phyloP scores from a whole-genome alignment of 257 asterid genomes.

The Mitragyna speciosa region DNA sequence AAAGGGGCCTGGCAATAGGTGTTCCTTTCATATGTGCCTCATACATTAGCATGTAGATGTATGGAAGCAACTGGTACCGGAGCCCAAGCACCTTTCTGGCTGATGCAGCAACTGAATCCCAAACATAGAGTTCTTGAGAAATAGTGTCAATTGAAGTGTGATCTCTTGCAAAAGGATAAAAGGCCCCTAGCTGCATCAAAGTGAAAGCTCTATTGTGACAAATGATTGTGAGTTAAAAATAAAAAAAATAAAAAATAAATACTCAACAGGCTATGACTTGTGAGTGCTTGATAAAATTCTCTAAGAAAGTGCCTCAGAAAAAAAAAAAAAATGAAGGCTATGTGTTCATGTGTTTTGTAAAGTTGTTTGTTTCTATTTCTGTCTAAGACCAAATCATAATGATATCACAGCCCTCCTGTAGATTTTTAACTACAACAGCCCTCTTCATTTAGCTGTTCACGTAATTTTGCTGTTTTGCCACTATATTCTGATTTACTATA shows the following conservation, averaged over 20 bases:
- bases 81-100: slow-evolving; percentile 52
- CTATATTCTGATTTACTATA: background rate
- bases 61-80: slow-evolving; percentile 42
- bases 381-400: too few species aligned
- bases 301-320: too few species aligned
- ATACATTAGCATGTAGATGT: slow-evolving; percentile 46
- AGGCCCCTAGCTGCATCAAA: slow-evolving; percentile 51
- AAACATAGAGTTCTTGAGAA: slow-evolving; percentile 47
- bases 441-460: too few species aligned
- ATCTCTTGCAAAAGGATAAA: slow-evolving; percentile 59
- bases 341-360: too few species aligned
- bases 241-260: too few species aligned
- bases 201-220: background rate
- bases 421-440: background rate
- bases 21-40: slow-evolving; percentile 46
- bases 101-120: slow-evolving; percentile 52
- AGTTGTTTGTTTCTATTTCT: too few species aligned
- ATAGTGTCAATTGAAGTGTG: slow-evolving; percentile 30
- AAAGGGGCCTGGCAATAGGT: slow-evolving; percentile 48
- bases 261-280: too few species aligned
- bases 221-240: too few species aligned
- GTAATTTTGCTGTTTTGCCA: background rate
- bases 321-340: too few species aligned
- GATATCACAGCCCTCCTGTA: background rate
- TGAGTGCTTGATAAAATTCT: too few species aligned